Base-by-base conservation (phyloP, 192 early-diverging fungal genomes). In the Coemansia sp. region DNA sequence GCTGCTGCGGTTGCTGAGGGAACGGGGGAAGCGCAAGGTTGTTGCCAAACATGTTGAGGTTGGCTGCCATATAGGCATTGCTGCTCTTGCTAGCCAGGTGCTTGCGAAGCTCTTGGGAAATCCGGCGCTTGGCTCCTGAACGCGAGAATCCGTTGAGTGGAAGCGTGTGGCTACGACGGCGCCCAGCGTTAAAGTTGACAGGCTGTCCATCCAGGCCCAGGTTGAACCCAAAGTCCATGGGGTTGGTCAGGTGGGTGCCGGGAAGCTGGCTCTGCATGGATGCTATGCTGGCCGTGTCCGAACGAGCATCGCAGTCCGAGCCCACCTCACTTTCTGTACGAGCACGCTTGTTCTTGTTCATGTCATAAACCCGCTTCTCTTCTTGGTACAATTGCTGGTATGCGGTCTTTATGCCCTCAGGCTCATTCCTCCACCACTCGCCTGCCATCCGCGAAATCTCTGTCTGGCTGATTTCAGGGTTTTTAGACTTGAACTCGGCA, bases 371-470 rank as follows among this genome's bases (percentile, higher is more conserved):
- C 42, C 62, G 58, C 63, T 76, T 76, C 28, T 76, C 72, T 48
- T 76, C 66, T 7, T 53, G 54, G 50, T 76, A 76, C 51, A 23
- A 39, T 26, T 51, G 59, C 35, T 51, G 63, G 68, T 64, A 78
- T 20, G 12, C 7, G n/a, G 40, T 48, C 53, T 78, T 78, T 35
- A 67, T 53, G 30, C 59, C 68, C 33, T 70, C 57, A 5, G 40
- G 31, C 58, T 78, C 74, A 0, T 48, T 57, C 45, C 51, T 61
- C 74, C 74, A 78, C 60, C 55, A 66, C 50, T 66, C 59, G 59
- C 68, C 74, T 18, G 68, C 68, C 65, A 78, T 70, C 38, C 74
- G 74, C 35, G 74, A 78, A 15, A 78, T 78, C 63, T 70, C 68
- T 0, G 74, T 70, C 57, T 78, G 74, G 46, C 68, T 78, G 36